These are phyloP conservation scores for Magnolia kwangsiensis DNA, from an alignment of 164 flowering plant species.

Conservation along the genomic window DNA sequence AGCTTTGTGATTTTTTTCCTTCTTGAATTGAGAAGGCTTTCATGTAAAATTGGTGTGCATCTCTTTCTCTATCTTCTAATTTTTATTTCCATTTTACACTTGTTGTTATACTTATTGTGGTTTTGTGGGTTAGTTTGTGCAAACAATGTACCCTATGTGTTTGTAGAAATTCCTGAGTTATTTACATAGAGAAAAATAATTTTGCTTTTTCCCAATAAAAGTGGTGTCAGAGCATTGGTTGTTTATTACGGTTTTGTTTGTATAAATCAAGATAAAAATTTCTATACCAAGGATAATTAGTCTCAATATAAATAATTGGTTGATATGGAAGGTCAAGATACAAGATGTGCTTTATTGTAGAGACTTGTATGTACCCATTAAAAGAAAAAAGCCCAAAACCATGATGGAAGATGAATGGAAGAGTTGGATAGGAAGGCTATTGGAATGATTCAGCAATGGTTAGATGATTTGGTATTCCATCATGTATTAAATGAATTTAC, in stretches of 20 bases:
- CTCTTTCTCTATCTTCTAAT: not conserved
- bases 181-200: not conserved
- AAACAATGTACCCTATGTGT: not conserved
- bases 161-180: not conserved
- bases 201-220: not conserved
- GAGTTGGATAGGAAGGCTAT: not conserved
- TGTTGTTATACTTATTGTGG: not conserved
- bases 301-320: not conserved
- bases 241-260: not conserved
- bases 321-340: not conserved
- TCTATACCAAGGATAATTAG: not conserved
- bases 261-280: not conserved
- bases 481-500: not conserved
- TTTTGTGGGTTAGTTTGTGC: not conserved
- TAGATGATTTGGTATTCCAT: not conserved
- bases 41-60: not conserved
- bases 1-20: too few species aligned
- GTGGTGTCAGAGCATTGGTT: not conserved
- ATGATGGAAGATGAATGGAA: not conserved
- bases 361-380: not conserved
- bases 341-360: not conserved
- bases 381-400: not conserved
- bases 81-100: not conserved
- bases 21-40: not conserved
- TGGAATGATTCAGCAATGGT: not conserved